Percentiles rank a stretch among this genome's conserved stretches.
These are phyloP conservation scores for Margaritispora aquatica DNA, from an alignment of 495 filamentous ascomycete genomes.

Conservation along the genomic window DNA sequence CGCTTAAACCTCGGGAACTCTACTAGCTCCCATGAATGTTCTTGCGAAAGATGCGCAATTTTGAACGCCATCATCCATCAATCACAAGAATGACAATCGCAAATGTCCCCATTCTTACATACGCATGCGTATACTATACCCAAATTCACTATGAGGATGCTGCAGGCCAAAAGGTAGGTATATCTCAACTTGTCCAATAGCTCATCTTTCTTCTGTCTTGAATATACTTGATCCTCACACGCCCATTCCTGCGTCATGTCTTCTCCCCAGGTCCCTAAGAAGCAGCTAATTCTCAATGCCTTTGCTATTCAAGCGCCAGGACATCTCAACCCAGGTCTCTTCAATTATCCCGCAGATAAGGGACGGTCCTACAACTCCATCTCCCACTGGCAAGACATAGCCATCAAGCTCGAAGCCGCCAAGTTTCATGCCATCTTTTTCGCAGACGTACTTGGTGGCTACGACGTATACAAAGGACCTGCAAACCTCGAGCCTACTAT, in stretches of 20 bases:
- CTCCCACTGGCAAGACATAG: conserved; percentile 51
- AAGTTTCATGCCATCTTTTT: conserved; percentile 60
- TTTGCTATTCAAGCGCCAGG: conserved; percentile 42
- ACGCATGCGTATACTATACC: too few species aligned
- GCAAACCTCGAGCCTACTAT: conserved; percentile 47
- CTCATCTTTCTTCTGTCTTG: too few species aligned
- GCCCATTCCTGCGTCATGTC: too few species aligned
- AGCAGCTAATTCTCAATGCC: conserved; percentile 50
- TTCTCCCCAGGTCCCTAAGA: conserved; percentile 33
- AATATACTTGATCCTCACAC: too few species aligned
- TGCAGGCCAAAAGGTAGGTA: neutral
- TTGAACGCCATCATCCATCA: neutral
- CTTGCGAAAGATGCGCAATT: neutral
- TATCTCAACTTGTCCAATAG: neutral
- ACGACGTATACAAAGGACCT: conserved; percentile 53
- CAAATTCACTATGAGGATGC: too few species aligned
- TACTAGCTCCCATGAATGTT: too few species aligned
- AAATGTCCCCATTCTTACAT: too few species aligned
- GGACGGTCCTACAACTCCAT: conserved; percentile 44
- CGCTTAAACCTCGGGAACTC: neutral
- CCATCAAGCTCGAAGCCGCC: conserved; percentile 49
- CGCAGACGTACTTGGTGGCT: conserved; percentile 50
- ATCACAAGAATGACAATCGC: neutral
- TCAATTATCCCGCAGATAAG: conserved; percentile 49
- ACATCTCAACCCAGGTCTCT: conserved; percentile 59